These are phyloP conservation scores for Carex scoparia DNA, from an alignment of 176 grass and related monocot species.

Conservation along the genomic window DNA sequence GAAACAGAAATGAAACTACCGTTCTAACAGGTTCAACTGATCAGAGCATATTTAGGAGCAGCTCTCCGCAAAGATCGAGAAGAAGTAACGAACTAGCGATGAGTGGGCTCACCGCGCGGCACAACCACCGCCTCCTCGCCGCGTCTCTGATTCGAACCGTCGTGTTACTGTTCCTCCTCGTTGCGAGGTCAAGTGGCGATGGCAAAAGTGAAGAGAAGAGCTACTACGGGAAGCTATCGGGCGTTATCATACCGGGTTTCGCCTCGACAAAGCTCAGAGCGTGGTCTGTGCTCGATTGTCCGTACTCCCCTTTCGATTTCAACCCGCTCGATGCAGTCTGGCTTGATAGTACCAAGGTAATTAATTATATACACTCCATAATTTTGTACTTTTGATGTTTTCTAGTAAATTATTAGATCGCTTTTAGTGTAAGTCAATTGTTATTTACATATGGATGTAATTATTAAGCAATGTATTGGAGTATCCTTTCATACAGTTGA, in stretches of 20 bases:
- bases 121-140: background rate
- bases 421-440: background rate
- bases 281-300: constrained; percentile 97
- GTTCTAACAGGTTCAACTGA: no score
- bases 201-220: constrained; percentile 40
- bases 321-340: constrained; percentile 93
- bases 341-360: constrained; percentile 82
- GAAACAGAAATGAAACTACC: no score
- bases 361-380: background rate
- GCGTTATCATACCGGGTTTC: constrained; percentile 93
- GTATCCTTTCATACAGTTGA: background rate
- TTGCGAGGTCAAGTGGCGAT: background rate
- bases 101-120: background rate
- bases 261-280: constrained; percentile 95
- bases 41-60: background rate
- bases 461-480: background rate
- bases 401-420: background rate
- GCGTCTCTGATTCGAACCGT: background rate
- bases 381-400: background rate
- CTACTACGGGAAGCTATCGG: constrained; percentile 77
- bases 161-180: constrained; percentile 8
- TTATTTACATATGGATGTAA: background rate
- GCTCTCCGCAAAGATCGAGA: background rate
- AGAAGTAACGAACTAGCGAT: constrained; percentile 5
- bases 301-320: constrained; percentile 93